These are phyloP conservation scores for Coelomomyces lativittatus DNA, from an alignment of 371 early-diverging fungal genomes.

Conservation along the genomic window DNA sequence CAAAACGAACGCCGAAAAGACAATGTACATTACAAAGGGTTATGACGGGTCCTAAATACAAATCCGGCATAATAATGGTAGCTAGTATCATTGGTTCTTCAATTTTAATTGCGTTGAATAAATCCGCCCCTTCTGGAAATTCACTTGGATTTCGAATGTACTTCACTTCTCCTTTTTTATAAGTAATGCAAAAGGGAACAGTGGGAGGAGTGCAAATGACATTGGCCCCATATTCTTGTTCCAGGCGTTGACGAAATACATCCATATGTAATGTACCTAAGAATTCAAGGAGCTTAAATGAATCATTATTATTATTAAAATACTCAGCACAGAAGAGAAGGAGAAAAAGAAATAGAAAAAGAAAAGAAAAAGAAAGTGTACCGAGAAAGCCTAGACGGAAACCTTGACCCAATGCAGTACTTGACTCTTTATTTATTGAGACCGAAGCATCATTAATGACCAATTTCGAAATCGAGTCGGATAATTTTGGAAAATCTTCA, in stretches of 20 bases:
- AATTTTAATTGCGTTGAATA: conserved; percentile 44
- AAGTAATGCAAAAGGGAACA: conserved; percentile 62
- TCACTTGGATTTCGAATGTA: conserved; percentile 72
- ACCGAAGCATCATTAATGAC: conserved; percentile 89
- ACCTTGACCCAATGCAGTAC: conserved; percentile 79
- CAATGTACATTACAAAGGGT: conserved; percentile 65
- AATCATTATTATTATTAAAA: neutral
- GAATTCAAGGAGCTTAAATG: too few relatives aligned
- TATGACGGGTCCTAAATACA: conserved; percentile 75
- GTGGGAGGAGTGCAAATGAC: conserved; percentile 84
- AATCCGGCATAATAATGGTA: conserved; percentile 76
- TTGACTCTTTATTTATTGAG: conserved; percentile 67
- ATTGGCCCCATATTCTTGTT: conserved; percentile 81
- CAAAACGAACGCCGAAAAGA: too few relatives aligned
- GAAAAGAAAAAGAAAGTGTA: neutral
- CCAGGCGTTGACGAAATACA: conserved; percentile 81
- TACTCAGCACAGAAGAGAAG: neutral
- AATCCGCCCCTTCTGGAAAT: conserved; percentile 63
- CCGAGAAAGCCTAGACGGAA: conserved; percentile 92
- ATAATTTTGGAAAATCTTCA: conserved; percentile 62
- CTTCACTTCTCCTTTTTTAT: conserved; percentile 29
- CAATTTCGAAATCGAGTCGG: conserved; percentile 74
- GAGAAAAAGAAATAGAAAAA: neutral
- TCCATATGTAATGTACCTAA: conserved; percentile 82
- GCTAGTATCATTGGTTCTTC: conserved; percentile 83